Base-by-base conservation (phyloP, 148 eudicot genomes). In the Fagopyrum tataricum region DNA sequence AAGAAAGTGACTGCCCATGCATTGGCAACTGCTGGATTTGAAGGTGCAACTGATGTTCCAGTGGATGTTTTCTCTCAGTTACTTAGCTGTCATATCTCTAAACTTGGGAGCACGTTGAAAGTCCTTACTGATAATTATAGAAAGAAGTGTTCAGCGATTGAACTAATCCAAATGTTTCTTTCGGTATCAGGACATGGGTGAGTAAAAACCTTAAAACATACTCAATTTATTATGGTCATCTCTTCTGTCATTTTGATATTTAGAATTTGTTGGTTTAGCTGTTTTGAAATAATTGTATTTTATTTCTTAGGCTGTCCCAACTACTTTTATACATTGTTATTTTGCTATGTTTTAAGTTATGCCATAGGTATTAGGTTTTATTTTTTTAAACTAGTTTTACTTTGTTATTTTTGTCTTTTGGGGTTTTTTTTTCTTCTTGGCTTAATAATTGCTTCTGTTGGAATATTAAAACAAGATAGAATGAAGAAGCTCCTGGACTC, bases 161-260 rank as follows among this genome's bases (percentile, higher is more conserved):
- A 95, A 78, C 84, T 95, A 69, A 76, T 91, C 9, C 91, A 85
- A 85, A 91, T 91, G 97, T 91, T 95, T 74, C 97, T 95, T 70
- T 92, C 86, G 72, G 84, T 84, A 74, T 78, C 88, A 7, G 97
- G 94, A 73, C 72, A 88, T 74, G 86, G 97, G 99, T 95, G 62
- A 78, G 84, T 79, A 55, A 39, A 31, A 72, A 41, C 18, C 18
- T 66, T 67, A 10, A 44, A 64, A 31, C 10, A 64, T 31, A 37
- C 44, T 13, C 9, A 18, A 26, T 31, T 53, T 53, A 62, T 62
- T 14, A 43, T 23, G 8, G n/a, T 14, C 44, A 14, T 64, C 42
- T 73, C 24, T 37, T 73, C 47, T 39, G 55, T 40, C 14, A 62
- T 12, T 0, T 62, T 12, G 26, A 26, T 62, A 4, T 31, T 21